These are phyloP conservation scores for Silybum marianum DNA, from an alignment of 129 eudicot species.

Conservation along the genomic window DNA sequence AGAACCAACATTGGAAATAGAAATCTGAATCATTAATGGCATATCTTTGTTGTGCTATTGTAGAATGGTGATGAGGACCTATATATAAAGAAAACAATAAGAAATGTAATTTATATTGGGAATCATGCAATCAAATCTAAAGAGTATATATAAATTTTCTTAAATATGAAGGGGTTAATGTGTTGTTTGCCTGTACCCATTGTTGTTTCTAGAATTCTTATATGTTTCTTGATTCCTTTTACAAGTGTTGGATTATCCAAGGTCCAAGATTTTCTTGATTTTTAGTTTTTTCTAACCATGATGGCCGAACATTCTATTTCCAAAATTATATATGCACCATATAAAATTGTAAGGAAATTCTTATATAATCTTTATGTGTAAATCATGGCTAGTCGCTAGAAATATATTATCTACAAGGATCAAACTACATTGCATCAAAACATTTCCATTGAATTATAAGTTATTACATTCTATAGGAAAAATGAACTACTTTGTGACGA, in stretches of 20 bases:
- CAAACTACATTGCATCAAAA: background rate
- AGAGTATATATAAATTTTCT: too few species aligned
- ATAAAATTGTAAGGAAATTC: background rate
- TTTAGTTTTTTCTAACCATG: background rate
- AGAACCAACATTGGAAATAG: background rate
- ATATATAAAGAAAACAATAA: background rate
- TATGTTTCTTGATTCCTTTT: background rate
- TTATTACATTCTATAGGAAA: background rate
- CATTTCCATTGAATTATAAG: background rate
- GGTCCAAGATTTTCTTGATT: background rate
- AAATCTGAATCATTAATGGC: background rate
- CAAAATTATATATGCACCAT: background rate
- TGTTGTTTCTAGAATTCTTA: too few species aligned
- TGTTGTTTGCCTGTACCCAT: too few species aligned
- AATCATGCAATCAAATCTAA: too few species aligned
- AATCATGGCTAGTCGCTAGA: background rate
- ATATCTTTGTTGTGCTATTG: background rate
- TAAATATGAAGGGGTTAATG: too few species aligned
- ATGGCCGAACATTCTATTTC: background rate
- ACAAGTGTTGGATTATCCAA: background rate
- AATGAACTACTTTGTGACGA: background rate
- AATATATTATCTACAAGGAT: background rate
- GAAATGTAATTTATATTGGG: too few species aligned
- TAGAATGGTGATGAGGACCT: background rate
- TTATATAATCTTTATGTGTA: slow-evolving; percentile 11